Percentiles rank a stretch among this genome's conserved stretches.
These are phyloP conservation scores for Iris pallida DNA, from an alignment of 116 monocot species.

Conservation along the genomic window DNA sequence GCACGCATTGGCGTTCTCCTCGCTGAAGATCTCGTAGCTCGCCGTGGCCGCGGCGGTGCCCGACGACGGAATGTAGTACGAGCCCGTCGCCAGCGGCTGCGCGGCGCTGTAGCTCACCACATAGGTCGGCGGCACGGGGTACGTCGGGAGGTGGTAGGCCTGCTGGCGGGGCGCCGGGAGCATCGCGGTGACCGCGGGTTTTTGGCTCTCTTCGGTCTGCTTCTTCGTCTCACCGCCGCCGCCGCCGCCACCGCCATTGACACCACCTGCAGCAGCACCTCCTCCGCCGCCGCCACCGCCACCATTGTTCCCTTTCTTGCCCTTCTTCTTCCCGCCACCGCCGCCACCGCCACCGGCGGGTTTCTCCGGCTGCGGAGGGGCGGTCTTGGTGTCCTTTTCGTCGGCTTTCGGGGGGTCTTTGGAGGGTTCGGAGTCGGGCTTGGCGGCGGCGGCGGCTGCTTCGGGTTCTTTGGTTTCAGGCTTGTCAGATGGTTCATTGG, in stretches of 20 bases:
- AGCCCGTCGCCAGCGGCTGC: neutral
- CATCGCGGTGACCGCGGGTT: too few species aligned
- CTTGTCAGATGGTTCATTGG: neutral
- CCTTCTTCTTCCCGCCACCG: slow-evolving; percentile 2
- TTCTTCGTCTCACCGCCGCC: neutral
- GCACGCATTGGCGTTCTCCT: slow-evolving; percentile 40
- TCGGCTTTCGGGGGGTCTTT: neutral
- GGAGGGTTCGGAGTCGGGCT: neutral
- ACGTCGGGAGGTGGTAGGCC: slow-evolving; percentile 4
- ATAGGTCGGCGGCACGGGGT: slow-evolving; percentile 34
- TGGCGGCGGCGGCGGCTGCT: neutral
- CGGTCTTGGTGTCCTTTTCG: neutral
- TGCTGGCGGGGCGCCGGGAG: neutral
- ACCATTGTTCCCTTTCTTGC: slow-evolving; percentile 3
- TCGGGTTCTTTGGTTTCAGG: slow-evolving; percentile 22
- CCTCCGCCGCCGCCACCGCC: neutral
- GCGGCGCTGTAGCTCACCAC: slow-evolving; percentile 39
- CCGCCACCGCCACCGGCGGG: neutral
- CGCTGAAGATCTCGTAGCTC: slow-evolving; percentile 36
- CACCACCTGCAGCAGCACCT: neutral
- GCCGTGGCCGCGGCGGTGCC: neutral
- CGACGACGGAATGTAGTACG: slow-evolving; percentile 18
- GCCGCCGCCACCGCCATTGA: neutral
- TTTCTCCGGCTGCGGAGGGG: neutral
- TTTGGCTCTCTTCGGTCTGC: neutral